These are phyloP conservation scores for Xylaria sp. DNA, from an alignment of 2,329 filamentous ascomycete genomes.

Conservation along the genomic window DNA sequence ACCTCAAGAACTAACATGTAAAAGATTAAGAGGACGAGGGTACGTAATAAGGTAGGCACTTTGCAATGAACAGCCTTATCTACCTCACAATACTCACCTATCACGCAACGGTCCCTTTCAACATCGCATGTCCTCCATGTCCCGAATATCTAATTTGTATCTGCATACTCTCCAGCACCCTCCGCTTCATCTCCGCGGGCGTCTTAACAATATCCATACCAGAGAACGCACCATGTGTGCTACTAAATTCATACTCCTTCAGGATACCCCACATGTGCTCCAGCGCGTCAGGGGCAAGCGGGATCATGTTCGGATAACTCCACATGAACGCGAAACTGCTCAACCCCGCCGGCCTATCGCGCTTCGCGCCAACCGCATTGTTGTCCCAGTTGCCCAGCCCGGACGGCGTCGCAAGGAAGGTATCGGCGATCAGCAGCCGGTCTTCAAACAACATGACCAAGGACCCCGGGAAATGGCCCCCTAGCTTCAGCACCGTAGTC, in stretches of 20 bases:
- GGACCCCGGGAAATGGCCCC: conserved; percentile 84
- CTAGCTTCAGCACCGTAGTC: conserved; percentile 70
- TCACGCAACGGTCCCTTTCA: conserved; percentile 45
- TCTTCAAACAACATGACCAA: conserved; percentile 71
- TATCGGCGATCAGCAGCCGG: conserved; percentile 80
- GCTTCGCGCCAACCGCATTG: conserved; percentile 54
- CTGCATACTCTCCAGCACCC: conserved; percentile 80
- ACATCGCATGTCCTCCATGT: conserved; percentile 55
- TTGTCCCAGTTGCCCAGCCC: conserved; percentile 61
- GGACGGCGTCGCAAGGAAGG: conserved; percentile 75
- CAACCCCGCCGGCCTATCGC: conserved; percentile 55
- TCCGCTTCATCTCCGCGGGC: conserved; percentile 65
- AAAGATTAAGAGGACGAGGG: too few relatives aligned
- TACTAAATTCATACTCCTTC: conserved; percentile 69
- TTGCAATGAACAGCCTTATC: too few relatives aligned
- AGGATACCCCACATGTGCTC: conserved; percentile 76
- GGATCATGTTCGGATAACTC: conserved; percentile 81
- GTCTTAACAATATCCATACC: conserved; percentile 69
- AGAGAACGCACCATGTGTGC: conserved; percentile 75
- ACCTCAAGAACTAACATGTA: not conserved
- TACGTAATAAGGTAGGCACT: too few relatives aligned
- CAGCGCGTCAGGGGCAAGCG: conserved; percentile 72
- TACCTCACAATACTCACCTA: not conserved
- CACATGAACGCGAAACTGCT: conserved; percentile 78
- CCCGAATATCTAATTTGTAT: conserved; percentile 71